Base-by-base conservation (phyloP, 352 stramenopile species). In the Phytophthora tubulina region DNA sequence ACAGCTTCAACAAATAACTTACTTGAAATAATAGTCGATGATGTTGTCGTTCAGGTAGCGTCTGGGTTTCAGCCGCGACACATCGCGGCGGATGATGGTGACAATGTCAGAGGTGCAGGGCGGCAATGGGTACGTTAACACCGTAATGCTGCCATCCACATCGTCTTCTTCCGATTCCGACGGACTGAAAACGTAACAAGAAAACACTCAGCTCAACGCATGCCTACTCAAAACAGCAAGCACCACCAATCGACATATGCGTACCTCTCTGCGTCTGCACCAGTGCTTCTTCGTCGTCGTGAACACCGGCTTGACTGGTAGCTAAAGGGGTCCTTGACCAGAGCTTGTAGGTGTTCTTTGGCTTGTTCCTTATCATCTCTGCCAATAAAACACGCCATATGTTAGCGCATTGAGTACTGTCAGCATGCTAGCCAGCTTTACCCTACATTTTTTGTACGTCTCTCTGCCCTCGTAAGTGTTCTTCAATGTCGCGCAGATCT, bases 21-120 rank as follows among this genome's bases (percentile, higher is more conserved):
- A 95, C 91, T 97, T 97, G 71, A 98, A 89, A 50, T 96, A 96
- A 62, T 96, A 97, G 63, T 98, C 91, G 67, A 98, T 93, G 51
- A 98, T 88, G 72, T 94, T 98, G 76, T 98, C 92, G 72, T 98
- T 98, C 51, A 98, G 75, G 66, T 97, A 98, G 46, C 93, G 88
- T 6, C 70, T 78, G 10, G 89, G 87, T 42, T 87, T 80, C 17
- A 95, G 56, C 3, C 87, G 72, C 11, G 60, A 72, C 7, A 94
- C 69, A 67, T 96, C 89, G 4, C 76, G 65, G 13, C 76, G 69
- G 27, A 86, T 90, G 31, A 96, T 91, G 17, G 87, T 92, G 41
- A 96, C 85, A 52, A 96, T 74, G 52, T 96, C 89, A 10, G 76
- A 81, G 0, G 81, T 84, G 48, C 85, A 92, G 3, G 89, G 89